Evolutionary conservation across 305 asterid species (phyloP), one percentile per base, ranked within the genome.

Genomic region (Fraxinus platypoda): DNA sequence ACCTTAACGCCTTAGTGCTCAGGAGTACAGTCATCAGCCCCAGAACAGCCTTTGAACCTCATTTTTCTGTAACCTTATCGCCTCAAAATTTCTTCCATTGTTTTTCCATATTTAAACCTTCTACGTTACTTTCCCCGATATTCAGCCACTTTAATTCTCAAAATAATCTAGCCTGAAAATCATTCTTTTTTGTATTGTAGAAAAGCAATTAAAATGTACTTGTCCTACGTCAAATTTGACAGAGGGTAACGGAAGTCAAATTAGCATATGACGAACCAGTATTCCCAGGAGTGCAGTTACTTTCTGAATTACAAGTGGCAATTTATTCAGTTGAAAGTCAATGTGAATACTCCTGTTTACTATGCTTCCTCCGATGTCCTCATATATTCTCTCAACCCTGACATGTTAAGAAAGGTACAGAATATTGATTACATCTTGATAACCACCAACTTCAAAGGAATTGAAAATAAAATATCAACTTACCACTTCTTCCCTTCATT

Each of bases 401-500:
- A 83, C 78, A 88, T 81, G 83, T 85, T 85, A 38, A 52, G 76
- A 72, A 84, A 83, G 46, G 78, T 77, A 78, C 77, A 84, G 76
- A 11, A 80, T 43, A 78, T 34, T 68, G 80, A 81, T 73, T 79
- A 83, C 82, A 82, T 68, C 13, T 75, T 75, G 68, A 80, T 71
- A 77, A 74, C 74, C 80, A 85, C 23, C 83, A 41, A 33, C 68
- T 43, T 21, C 76, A 80, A 62, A 71, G 80, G 28, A 84, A 78
- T 35, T 26, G 15, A 76, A 62, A 28, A 82, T 34, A 70, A 28
- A 72, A 72, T 33, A 31, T 78, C 35, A 82, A 79, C 78, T 87
- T 87, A 92, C 99, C 99, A 96, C 85, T 90, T 85, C 87, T 91
- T 96, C 81, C 99, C 99, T 87, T 92, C 98, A 82, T 90, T 88